Evolutionary conservation across 2,329 filamentous ascomycete species (phyloP).

Genomic region (Pseudogymnoascus sp.): DNA sequence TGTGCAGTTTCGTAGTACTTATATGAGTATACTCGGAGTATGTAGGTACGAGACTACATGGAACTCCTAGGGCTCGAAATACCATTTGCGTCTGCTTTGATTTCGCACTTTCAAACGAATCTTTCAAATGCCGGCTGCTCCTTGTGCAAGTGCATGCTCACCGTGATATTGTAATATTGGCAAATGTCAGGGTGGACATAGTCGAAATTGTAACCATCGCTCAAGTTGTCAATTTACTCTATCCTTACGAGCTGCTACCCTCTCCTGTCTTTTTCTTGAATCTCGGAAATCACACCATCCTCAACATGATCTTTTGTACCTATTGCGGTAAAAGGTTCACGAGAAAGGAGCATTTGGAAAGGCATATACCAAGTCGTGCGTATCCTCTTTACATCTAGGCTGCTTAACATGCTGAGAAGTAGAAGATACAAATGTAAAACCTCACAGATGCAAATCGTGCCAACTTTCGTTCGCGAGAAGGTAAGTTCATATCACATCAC

Average conservation of each 20-base stretch:
- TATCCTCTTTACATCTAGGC: conserved; percentile 12
- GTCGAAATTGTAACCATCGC: neutral
- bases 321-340: conserved; percentile 52
- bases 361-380: conserved; percentile 49
- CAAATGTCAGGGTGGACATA: neutral
- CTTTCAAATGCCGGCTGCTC: neutral
- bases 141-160: neutral
- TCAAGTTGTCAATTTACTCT: neutral
- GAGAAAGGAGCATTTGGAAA: conserved; percentile 51
- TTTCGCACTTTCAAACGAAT: neutral
- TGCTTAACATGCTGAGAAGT: conserved; percentile 1
- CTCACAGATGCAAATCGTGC: conserved; percentile 44
- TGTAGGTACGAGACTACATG: neutral
- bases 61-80: neutral
- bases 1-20: neutral
- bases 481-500: conserved; percentile 28
- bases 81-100: neutral
- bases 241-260: neutral
- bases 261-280: neutral
- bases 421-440: conserved; percentile 50
- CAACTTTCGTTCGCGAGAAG: conserved; percentile 46
- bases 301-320: conserved; percentile 42
- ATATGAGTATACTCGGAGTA: neutral
- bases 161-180: neutral
- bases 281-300: neutral